A percentile compares a stretch with the other conserved stretches of the same genome.
phyloP scores from a whole-genome alignment of 306 rosid genomes.

The Vigna hirtella region DNA sequence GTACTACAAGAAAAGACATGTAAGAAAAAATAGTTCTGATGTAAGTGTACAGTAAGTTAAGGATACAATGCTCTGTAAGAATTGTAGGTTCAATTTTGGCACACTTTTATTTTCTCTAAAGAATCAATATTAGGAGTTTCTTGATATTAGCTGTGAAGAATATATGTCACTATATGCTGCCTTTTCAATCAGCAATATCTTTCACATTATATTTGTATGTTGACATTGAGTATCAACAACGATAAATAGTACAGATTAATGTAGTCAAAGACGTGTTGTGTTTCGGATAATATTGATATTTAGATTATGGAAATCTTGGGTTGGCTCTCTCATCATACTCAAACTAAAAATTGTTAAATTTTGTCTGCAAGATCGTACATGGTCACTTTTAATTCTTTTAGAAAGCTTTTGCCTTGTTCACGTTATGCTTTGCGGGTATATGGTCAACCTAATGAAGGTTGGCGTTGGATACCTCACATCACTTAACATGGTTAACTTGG shows the following conservation, averaged over 20 bases:
- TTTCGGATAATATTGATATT: not conserved
- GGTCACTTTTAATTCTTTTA: not conserved
- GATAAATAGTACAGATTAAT: not conserved
- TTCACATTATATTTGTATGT: not conserved
- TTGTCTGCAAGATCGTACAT: not conserved
- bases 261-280: not conserved
- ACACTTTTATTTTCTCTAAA: not conserved
- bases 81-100: slow-evolving; percentile 35
- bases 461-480: not conserved
- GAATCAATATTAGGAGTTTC: slow-evolving; percentile 9
- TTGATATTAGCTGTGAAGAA: slow-evolving; percentile 29
- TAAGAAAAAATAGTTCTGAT: slow-evolving; percentile 43
- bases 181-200: not conserved
- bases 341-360: not conserved
- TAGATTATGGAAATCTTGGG: slow-evolving; percentile 1
- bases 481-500: not conserved
- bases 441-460: not conserved
- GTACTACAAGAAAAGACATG: slow-evolving; percentile 58
- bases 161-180: not conserved
- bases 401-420: not conserved
- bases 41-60: slow-evolving; percentile 3
- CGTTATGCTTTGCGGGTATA: not conserved
- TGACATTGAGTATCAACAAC: not conserved
- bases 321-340: not conserved
- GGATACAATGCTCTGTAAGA: slow-evolving; percentile 26